phyloP scores from a whole-genome alignment of 768 basidiomycete genomes.

The Tulasnella sp. region DNA sequence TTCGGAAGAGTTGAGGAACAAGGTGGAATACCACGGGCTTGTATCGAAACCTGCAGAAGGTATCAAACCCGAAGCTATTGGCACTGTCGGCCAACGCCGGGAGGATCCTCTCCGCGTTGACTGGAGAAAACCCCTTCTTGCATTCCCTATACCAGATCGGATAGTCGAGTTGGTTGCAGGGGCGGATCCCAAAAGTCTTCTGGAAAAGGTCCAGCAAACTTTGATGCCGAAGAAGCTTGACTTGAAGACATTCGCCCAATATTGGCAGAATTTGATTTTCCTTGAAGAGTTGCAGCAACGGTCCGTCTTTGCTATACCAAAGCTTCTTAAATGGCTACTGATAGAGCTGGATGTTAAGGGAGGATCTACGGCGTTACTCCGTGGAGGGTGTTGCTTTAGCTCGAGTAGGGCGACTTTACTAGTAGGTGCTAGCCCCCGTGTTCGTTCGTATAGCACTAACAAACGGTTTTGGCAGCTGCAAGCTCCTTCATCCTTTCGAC shows the following conservation, averaged over 20 bases:
- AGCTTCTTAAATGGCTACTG: background rate
- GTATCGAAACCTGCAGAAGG: conserved; percentile 34
- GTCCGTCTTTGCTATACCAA: background rate
- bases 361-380: background rate
- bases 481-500: background rate
- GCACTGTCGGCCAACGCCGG: background rate
- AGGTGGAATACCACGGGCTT: background rate
- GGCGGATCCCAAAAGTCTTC: background rate
- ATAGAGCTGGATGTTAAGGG: background rate
- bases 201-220: conserved; percentile 34
- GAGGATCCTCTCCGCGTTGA: background rate
- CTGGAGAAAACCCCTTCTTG: background rate
- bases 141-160: conserved; percentile 33
- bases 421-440: background rate
- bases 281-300: conserved; percentile 41
- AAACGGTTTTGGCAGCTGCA: background rate
- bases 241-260: conserved; percentile 41
- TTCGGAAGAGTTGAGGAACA: conserved; percentile 46
- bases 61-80: background rate
- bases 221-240: conserved; percentile 42
- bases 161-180: conserved; percentile 21
- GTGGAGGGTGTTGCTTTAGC: background rate
- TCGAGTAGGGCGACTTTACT: background rate
- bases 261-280: conserved; percentile 47
- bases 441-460: conserved; percentile 27